Conservation (phyloP, 768 basidiomycete species). For the Chalciporus piperatus region DNA sequence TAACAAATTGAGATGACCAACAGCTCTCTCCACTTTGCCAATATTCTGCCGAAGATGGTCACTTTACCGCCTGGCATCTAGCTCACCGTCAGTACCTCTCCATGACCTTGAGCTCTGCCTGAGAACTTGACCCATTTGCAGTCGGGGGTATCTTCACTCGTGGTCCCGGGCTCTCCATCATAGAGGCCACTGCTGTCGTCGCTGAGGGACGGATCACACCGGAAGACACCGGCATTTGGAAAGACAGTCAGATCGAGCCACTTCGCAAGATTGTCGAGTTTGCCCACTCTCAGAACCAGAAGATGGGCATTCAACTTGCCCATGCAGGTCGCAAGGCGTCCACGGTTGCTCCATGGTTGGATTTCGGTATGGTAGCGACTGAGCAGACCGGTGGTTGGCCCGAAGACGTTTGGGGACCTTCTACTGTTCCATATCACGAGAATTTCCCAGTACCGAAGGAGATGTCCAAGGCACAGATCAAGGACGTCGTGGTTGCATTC, state of each 20-base stretch:
- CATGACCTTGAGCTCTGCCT: neutral
- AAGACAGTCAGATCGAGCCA: constrained; percentile 50
- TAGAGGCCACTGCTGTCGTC: constrained; percentile 67
- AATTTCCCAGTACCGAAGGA: constrained; percentile 52
- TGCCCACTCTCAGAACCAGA: constrained; percentile 67
- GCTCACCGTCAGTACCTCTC: constrained; percentile 37
- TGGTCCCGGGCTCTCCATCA: constrained; percentile 53
- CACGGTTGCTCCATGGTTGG: constrained; percentile 60
- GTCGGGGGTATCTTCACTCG: constrained; percentile 45
- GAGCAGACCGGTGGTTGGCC: constrained; percentile 49
- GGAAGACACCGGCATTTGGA: constrained; percentile 63
- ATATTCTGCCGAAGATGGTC: constrained; percentile 56
- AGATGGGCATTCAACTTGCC: constrained; percentile 70
- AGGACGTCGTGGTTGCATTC: constrained; percentile 54
- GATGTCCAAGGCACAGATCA: constrained; percentile 55
- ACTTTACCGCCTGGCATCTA: constrained; percentile 53
- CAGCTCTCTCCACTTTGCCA: constrained; percentile 58
- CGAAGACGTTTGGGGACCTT: constrained; percentile 56
- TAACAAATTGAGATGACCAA: neutral
- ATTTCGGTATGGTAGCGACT: constrained; percentile 32
- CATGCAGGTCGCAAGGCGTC: constrained; percentile 80
- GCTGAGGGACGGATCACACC: constrained; percentile 66
- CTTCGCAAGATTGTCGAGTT: constrained; percentile 59
- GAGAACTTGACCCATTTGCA: constrained; percentile 12
- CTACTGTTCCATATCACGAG: constrained; percentile 42